phyloP scores from a whole-genome alignment of 2,329 filamentous ascomycete species.

The Paradendryphiella salina region DNA sequence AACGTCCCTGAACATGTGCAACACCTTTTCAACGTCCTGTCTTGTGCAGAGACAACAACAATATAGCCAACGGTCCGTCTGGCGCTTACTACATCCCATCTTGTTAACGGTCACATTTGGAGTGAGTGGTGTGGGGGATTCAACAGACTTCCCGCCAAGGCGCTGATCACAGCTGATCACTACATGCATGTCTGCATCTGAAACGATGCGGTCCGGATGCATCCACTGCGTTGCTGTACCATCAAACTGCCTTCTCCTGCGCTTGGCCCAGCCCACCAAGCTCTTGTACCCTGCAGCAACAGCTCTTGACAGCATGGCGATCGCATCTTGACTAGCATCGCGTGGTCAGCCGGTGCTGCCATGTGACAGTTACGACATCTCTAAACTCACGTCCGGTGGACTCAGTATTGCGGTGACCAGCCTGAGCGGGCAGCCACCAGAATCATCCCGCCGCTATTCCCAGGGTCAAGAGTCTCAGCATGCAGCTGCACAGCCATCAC shows the following conservation, averaged over 20 bases:
- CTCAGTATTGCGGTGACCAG: slow-evolving; percentile 26
- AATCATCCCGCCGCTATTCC: slow-evolving; percentile 31
- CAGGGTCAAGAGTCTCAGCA: slow-evolving; percentile 23
- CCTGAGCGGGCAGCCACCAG: slow-evolving; percentile 31
- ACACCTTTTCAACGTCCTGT: not conserved
- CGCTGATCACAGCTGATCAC: slow-evolving; percentile 16
- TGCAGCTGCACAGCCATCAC: slow-evolving; percentile 23
- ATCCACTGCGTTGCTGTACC: slow-evolving; percentile 21
- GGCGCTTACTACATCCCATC: not conserved
- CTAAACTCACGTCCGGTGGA: slow-evolving; percentile 1
- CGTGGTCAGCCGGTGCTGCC: slow-evolving; percentile 16
- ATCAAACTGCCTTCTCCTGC: slow-evolving; percentile 5
- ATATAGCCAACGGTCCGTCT: not conserved
- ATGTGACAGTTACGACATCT: slow-evolving; percentile 10
- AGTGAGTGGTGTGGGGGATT: slow-evolving; percentile 18
- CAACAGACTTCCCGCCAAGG: slow-evolving; percentile 14
- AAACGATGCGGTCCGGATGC: slow-evolving; percentile 20
- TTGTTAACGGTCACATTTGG: not conserved
- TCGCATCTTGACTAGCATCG: slow-evolving; percentile 1
- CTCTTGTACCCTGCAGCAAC: not conserved
- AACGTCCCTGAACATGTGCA: not conserved
- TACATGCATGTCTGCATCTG: slow-evolving; percentile 20
- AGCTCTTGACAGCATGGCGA: not conserved
- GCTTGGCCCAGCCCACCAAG: slow-evolving; percentile 1
- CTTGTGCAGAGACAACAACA: not conserved